phyloP scores from a whole-genome alignment of 2,329 filamentous ascomycete genomes.

The Alternaria incomplexa region DNA sequence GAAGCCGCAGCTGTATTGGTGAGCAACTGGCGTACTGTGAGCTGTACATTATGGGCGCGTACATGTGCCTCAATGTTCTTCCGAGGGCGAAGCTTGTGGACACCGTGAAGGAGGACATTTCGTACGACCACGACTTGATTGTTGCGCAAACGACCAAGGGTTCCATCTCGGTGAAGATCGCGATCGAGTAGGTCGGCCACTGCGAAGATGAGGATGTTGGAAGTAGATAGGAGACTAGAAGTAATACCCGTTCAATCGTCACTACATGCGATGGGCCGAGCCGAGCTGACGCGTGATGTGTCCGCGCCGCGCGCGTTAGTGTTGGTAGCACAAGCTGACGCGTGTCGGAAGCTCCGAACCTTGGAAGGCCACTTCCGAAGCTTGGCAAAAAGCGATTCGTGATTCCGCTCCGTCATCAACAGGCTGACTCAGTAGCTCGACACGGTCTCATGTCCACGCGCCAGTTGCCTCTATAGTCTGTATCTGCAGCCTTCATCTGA shows the following conservation, averaged over 20 bases:
- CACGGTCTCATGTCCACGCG: background rate
- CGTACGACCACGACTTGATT: conserved; percentile 34
- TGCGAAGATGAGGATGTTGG: background rate
- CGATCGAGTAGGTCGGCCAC: conserved; percentile 19
- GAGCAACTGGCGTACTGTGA: conserved; percentile 39
- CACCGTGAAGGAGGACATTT: conserved; percentile 31
- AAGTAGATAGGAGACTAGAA: background rate
- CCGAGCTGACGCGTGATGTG: background rate
- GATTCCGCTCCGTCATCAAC: background rate
- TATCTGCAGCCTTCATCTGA: background rate
- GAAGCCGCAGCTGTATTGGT: conserved; percentile 38
- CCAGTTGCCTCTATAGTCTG: background rate
- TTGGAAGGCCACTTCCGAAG: background rate
- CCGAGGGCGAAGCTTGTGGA: conserved; percentile 31
- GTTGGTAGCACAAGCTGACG: background rate
- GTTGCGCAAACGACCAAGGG: conserved; percentile 34
- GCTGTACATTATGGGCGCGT: conserved; percentile 31
- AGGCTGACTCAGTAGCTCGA: background rate
- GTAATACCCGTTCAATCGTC: background rate
- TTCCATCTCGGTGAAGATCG: conserved; percentile 31
- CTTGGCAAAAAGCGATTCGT: background rate
- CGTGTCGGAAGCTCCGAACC: background rate
- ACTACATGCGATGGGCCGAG: background rate
- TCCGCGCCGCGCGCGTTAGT: background rate
- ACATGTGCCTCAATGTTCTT: conserved; percentile 27